Percentiles rank a stretch among this genome's conserved stretches.
Conservation (phyloP, 495 filamentous ascomycete species). For the Aspergillus sparsus region DNA sequence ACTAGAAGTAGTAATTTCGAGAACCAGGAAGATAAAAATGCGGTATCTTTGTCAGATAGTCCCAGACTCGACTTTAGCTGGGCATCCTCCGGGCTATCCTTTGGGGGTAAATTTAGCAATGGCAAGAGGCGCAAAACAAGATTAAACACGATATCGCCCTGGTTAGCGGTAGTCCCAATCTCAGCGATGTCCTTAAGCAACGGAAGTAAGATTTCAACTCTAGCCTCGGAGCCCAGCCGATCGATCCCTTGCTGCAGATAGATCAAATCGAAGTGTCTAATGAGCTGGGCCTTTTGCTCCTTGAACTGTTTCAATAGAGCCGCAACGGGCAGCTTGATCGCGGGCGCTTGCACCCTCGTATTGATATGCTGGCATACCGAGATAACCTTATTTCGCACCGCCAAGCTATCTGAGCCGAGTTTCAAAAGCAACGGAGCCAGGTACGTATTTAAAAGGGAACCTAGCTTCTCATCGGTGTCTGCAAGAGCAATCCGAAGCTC, state of each 20-base stretch:
- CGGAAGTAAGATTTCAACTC: constrained; percentile 68
- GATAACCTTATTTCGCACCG: constrained; percentile 81
- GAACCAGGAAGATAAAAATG: constrained; percentile 75
- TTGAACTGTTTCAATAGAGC: constrained; percentile 90
- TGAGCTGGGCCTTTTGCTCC: constrained; percentile 64
- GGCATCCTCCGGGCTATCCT: constrained; percentile 76
- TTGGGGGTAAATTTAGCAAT: constrained; percentile 67
- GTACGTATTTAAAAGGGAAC: constrained; percentile 72
- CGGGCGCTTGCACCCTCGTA: constrained; percentile 64
- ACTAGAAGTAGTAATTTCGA: constrained; percentile 75
- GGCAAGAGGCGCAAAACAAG: constrained; percentile 74
- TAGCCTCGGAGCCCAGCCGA: constrained; percentile 62
- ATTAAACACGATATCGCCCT: constrained; percentile 77
- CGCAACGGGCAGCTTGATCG: constrained; percentile 80
- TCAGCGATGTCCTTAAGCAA: constrained; percentile 72
- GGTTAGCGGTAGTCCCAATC: constrained; percentile 59
- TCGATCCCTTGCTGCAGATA: constrained; percentile 87
- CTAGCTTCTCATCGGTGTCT: constrained; percentile 78
- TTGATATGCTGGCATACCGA: constrained; percentile 79
- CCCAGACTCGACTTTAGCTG: constrained; percentile 64
- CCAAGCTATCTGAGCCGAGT: constrained; percentile 72
- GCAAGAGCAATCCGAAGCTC: constrained; percentile 87
- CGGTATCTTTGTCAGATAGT: constrained; percentile 68
- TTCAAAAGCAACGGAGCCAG: constrained; percentile 83
- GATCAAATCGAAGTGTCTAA: constrained; percentile 84